A percentile compares a stretch with the other conserved stretches of the same genome.
phyloP scores from a whole-genome alignment of 768 basidiomycete genomes.

The Steccherinum ochraceum region DNA sequence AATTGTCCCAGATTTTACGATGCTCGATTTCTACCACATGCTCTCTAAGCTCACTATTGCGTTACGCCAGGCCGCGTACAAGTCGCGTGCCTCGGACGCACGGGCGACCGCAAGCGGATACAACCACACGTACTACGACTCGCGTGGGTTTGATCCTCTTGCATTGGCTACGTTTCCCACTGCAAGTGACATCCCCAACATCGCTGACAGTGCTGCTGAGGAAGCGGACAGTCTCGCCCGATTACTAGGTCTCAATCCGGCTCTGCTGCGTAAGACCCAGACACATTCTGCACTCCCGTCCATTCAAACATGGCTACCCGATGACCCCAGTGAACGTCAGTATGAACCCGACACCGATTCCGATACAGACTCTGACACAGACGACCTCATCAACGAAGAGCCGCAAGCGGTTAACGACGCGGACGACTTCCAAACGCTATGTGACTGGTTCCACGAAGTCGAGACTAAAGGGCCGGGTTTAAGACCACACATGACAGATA shows the following conservation, averaged over 20 bases:
- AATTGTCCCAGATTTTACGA: constrained; percentile 28
- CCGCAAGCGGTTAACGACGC: background rate
- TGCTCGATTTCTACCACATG: constrained; percentile 26
- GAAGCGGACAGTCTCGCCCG: constrained; percentile 3
- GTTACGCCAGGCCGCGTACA: background rate
- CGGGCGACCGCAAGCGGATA: constrained; percentile 1
- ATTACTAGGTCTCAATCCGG: background rate
- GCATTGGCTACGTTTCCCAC: background rate
- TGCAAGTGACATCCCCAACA: background rate
- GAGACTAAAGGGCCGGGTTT: too few species aligned
- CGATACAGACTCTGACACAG: background rate
- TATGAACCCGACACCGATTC: background rate
- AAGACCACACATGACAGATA: background rate
- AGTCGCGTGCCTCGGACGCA: background rate
- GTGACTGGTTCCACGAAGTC: too few species aligned
- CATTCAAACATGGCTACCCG: background rate
- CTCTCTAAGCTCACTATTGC: constrained; percentile 22
- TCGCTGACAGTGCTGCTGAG: background rate
- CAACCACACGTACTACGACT: constrained; percentile 6
- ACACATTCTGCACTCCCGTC: background rate
- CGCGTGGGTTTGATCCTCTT: background rate
- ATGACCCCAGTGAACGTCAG: background rate
- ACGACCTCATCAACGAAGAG: background rate
- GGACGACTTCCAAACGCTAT: background rate
- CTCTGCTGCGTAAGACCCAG: background rate